Conservation (phyloP, 371 early-diverging fungal species). For the Lichtheimia ornata region DNA sequence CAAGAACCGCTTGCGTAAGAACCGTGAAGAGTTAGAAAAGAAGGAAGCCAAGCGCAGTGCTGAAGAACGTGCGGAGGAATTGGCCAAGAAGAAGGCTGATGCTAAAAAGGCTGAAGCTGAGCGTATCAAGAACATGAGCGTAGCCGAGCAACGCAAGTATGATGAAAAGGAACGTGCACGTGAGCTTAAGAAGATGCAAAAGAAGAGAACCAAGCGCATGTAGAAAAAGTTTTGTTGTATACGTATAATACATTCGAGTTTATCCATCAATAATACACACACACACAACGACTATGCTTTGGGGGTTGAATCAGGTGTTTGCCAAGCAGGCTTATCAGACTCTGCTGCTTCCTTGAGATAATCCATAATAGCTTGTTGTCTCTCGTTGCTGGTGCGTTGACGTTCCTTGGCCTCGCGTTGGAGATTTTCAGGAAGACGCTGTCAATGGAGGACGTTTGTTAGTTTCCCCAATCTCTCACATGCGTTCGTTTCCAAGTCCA, state of each 20-base stretch:
- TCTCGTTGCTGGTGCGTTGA: conserved; percentile 24
- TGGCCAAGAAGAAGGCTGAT: conserved; percentile 51
- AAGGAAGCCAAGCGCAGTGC: conserved; percentile 47
- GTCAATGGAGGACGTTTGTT: no score
- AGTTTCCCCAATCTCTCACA: no score
- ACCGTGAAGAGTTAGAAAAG: conserved; percentile 50
- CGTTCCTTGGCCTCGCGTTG: conserved; percentile 32
- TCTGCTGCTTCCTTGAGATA: conserved; percentile 42
- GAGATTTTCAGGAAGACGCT: conserved; percentile 41
- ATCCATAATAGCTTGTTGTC: conserved; percentile 33
- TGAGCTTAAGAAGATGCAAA: conserved; percentile 62
- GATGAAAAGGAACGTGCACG: conserved; percentile 74
- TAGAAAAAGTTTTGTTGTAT: conserved; percentile 18
- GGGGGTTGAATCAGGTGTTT: conserved; percentile 11
- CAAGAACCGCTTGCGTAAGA: conserved; percentile 39
- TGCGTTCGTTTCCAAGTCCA: no score
- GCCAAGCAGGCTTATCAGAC: conserved; percentile 41
- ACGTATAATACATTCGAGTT: neutral
- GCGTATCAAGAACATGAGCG: conserved; percentile 59
- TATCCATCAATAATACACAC: neutral
- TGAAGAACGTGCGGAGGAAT: conserved; percentile 54
- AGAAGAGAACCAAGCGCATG: conserved; percentile 50
- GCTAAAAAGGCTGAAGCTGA: conserved; percentile 74
- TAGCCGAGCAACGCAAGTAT: conserved; percentile 75
- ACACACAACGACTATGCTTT: neutral